phyloP scores from a whole-genome alignment of 768 basidiomycete species.

The Dioszegia aurantiaca region DNA sequence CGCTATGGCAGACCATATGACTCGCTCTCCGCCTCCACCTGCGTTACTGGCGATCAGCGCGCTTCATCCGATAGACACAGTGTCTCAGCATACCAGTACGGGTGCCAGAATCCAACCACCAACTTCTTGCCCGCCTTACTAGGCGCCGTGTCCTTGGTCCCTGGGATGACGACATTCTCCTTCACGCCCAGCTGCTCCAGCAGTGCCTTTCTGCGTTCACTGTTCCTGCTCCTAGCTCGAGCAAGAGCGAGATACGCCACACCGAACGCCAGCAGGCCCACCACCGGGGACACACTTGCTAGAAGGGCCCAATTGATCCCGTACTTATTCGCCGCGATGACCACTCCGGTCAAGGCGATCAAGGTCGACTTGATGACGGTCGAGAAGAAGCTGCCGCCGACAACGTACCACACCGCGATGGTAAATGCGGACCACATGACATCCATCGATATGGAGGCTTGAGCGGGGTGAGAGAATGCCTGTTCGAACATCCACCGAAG shows the following conservation, averaged over 20 bases:
- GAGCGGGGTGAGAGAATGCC: conserved; percentile 59
- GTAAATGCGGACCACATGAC: conserved; percentile 57
- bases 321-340: conserved; percentile 14
- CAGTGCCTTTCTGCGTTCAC: conserved; percentile 24
- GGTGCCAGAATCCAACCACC: conserved; percentile 86
- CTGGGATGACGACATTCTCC: conserved; percentile 29
- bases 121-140: conserved; percentile 20
- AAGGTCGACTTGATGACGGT: conserved; percentile 17
- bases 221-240: conserved; percentile 29
- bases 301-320: conserved; percentile 42
- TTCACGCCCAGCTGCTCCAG: conserved; percentile 31
- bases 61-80: conserved; percentile 2
- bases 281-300: conserved; percentile 37
- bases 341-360: neutral
- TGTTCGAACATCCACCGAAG: neutral
- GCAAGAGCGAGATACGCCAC: conserved; percentile 19
- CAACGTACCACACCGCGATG: conserved; percentile 31
- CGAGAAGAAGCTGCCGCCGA: conserved; percentile 21
- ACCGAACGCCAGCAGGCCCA: conserved; percentile 27
- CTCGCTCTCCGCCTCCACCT: conserved; percentile 93
- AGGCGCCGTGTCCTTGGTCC: conserved; percentile 30
- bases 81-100: conserved; percentile 71
- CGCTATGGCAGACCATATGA: conserved; percentile 85
- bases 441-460: conserved; percentile 66
- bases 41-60: conserved; percentile 67